Evolutionary conservation across 768 basidiomycete genomes (phyloP).

Genomic region (Phanerochaete carnosa): DNA sequence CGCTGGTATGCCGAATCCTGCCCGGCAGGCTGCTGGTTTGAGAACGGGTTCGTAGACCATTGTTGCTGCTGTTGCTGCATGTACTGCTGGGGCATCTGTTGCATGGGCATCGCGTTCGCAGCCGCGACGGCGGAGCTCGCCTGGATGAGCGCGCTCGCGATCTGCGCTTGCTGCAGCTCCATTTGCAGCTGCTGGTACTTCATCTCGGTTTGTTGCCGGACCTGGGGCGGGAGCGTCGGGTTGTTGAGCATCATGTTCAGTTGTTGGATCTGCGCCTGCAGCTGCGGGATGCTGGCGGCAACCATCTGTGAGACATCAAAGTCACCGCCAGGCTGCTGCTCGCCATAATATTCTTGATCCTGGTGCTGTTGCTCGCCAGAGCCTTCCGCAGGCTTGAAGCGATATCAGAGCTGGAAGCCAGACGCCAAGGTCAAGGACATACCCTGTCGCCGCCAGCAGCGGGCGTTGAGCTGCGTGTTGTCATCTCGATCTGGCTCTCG

Average conservation of each 20-base stretch:
- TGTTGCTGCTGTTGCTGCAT: conserved; percentile 29
- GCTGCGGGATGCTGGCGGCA: conserved; percentile 71
- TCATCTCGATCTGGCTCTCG: conserved; percentile 38
- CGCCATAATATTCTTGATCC: conserved; percentile 66
- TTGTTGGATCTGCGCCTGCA: conserved; percentile 85
- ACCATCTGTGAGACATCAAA: conserved; percentile 72
- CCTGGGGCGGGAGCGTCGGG: conserved; percentile 63
- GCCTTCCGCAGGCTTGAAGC: not conserved
- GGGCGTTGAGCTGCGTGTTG: not conserved
- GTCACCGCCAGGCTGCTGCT: conserved; percentile 61
- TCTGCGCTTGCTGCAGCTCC: conserved; percentile 76
- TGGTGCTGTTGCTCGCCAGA: conserved; percentile 5
- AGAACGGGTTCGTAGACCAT: conserved; percentile 46
- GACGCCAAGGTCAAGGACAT: not conserved
- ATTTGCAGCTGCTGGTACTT: conserved; percentile 80
- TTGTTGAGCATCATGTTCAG: conserved; percentile 79
- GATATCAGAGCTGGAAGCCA: not conserved
- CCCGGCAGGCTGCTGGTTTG: conserved; percentile 61
- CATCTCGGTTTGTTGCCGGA: conserved; percentile 78
- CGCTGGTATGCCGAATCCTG: conserved; percentile 89
- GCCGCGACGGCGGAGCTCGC: conserved; percentile 40
- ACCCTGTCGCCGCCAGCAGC: conserved; percentile 12
- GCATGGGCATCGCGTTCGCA: conserved; percentile 28
- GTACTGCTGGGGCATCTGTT: conserved; percentile 50
- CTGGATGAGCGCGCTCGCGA: conserved; percentile 46